phyloP scores from a whole-genome alignment of 208 protist species.

The Kentomonas sorsogonicus region DNA sequence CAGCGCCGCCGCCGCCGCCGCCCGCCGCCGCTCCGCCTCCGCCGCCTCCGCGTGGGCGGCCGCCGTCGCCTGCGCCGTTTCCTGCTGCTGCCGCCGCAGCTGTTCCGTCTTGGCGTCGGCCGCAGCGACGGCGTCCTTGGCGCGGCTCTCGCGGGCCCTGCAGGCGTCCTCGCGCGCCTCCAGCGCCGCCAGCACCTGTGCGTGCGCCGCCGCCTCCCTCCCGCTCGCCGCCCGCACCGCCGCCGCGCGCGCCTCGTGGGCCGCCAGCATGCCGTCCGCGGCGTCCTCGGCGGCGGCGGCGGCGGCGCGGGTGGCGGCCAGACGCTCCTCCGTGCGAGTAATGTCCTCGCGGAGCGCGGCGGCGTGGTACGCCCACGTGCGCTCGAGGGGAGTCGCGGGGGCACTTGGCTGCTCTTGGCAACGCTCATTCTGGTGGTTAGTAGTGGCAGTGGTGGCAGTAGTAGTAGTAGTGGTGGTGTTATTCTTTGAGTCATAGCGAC shows the following conservation, averaged over 20 bases:
- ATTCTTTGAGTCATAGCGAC: too few species aligned
- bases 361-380: constrained; percentile 20
- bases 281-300: constrained; percentile 19
- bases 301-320: constrained; percentile 12
- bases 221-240: not conserved
- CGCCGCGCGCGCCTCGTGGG: too few species aligned
- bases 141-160: not conserved
- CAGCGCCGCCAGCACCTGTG: not conserved
- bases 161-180: not conserved
- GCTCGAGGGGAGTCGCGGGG: not conserved
- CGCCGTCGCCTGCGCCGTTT: constrained; percentile 39
- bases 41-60: constrained; percentile 12
- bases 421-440: not conserved
- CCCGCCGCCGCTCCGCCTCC: constrained; percentile 15
- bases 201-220: not conserved
- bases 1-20: constrained; percentile 8
- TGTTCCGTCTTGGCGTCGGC: constrained; percentile 16
- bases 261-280: constrained; percentile 21
- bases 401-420: not conserved
- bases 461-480: too few species aligned
- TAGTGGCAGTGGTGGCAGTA: not conserved
- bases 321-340: constrained; percentile 6
- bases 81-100: constrained; percentile 26
- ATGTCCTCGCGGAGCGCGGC: constrained; percentile 16
- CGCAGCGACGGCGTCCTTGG: constrained; percentile 8